Evolutionary conservation across 2,329 filamentous ascomycete species (phyloP).

Genomic region (Penicillium sclerotigenum): DNA sequence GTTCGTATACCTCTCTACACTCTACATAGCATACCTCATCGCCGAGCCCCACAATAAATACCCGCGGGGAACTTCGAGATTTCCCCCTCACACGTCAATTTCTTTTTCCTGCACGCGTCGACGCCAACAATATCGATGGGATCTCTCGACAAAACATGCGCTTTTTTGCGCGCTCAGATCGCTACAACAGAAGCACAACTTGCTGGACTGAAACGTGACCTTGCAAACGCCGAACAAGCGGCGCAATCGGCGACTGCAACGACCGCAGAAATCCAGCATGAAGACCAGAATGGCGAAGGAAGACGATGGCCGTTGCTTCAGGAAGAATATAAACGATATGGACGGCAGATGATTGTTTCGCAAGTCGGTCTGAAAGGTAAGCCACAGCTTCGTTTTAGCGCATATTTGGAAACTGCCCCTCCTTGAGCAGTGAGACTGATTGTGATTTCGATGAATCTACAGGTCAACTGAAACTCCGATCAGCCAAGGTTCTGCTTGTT

Average conservation of each 20-base stretch:
- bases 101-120: neutral
- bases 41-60: conserved; percentile 9
- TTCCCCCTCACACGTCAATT: neutral
- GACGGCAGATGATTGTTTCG: conserved; percentile 84
- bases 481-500: conserved; percentile 71
- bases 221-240: conserved; percentile 32
- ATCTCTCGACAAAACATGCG: conserved; percentile 26
- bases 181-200: conserved; percentile 38
- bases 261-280: neutral
- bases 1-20: neutral
- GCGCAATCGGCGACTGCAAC: conserved; percentile 12
- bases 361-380: conserved; percentile 72
- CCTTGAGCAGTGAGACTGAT: neutral
- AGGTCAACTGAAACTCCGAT: conserved; percentile 74
- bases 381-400: conserved; percentile 6
- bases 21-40: neutral
- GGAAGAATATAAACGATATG: conserved; percentile 82
- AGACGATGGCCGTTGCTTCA: conserved; percentile 64
- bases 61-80: conserved; percentile 15
- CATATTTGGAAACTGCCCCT: neutral
- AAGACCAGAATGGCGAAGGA: neutral
- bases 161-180: conserved; percentile 38
- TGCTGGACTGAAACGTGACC: conserved; percentile 34
- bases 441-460: neutral
- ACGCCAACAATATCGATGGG: conserved; percentile 10